Base-by-base conservation (phyloP, 2,329 filamentous ascomycete genomes). In the Fusarium temperatum region DNA sequence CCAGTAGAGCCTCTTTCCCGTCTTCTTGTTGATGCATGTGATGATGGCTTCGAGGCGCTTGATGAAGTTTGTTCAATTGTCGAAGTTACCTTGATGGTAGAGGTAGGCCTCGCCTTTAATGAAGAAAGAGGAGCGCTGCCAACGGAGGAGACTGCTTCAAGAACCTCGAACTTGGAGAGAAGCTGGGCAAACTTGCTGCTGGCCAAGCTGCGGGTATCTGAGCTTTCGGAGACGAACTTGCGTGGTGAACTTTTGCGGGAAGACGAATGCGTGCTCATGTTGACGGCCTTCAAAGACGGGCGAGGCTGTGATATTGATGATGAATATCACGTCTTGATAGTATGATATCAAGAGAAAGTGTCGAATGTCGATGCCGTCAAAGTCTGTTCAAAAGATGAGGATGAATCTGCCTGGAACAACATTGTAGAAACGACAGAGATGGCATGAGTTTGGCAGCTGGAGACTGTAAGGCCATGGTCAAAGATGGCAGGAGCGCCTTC, bases 81-180 rank as follows among this genome's bases (percentile, higher is more conserved):
- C 8, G 45, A 38, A 32, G 48, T 39, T 8, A 38, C 39, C 18
- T 51, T 44, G 14, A 47, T 44, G n/a, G 48, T 24, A 32, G 44
- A 50, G 15, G 17, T 4, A 30, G 53, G 50, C 24, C 45, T 54
- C 3, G 22, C 22, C 8, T 56, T 67, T 9, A 38, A 38, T 8
- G 50, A 32, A 61, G 24, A 15, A 32, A 32, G 32, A 8, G 55
- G 53, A 42, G 55, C 56, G 45, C 44, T 67, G 28, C 53, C 32
- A n/a, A 56, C 28, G 4, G 42, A 50, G 14, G 70, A 63, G 15
- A 60, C 64, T 12, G 72, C 72, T 54, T 81, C 80, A 8, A 81
- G 72, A n/a, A 71, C 68, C 68, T 83, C 82, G 42, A 82, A 83
- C 47, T 80, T 82, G n/a, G 80, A 81, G 1, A 83, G 77, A 22